phyloP scores from a whole-genome alignment of 1,284 basidiomycete genomes.

The Cutaneotrichosporon cavernicola region DNA sequence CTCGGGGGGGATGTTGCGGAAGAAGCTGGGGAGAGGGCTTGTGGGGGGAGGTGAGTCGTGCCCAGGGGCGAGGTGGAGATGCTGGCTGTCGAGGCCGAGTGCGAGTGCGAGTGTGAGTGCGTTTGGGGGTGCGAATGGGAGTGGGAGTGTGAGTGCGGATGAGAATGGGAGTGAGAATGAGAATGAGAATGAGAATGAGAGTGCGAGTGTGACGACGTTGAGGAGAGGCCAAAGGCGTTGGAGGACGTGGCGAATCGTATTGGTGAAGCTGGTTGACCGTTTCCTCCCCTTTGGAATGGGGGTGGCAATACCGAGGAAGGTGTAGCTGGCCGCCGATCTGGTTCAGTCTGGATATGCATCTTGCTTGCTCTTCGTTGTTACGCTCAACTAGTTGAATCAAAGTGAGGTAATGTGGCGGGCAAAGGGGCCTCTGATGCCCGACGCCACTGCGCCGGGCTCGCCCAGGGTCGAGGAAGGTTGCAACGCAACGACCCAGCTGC shows the following conservation, averaged over 20 bases:
- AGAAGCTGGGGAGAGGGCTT: conserved; percentile 8
- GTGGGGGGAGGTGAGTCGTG: background rate
- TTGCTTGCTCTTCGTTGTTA: background rate
- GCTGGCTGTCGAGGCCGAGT: background rate
- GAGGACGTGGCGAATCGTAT: conserved; percentile 37
- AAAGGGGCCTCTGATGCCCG: background rate
- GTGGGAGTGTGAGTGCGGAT: background rate
- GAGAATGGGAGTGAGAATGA: background rate
- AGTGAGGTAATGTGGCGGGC: background rate
- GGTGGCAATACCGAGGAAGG: conserved; percentile 10
- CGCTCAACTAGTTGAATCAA: background rate
- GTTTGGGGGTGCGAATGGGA: background rate
- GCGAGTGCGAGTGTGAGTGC: conserved; percentile 12
- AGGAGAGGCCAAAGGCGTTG: conserved; percentile 42
- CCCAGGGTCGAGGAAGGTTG: background rate
- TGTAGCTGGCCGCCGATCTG: conserved; percentile 9
- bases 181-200: no score
- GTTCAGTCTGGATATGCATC: background rate
- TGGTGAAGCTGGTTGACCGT: conserved; percentile 2
- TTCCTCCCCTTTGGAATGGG: background rate
- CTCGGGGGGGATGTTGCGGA: conserved; percentile 11
- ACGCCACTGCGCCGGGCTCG: background rate
- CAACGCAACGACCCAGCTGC: background rate
- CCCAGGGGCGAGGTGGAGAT: conserved; percentile 2
- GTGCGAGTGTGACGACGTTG: background rate